Conservation (phyloP, 371 early-diverging fungal genomes). For the Rhizopus stolonifer region DNA sequence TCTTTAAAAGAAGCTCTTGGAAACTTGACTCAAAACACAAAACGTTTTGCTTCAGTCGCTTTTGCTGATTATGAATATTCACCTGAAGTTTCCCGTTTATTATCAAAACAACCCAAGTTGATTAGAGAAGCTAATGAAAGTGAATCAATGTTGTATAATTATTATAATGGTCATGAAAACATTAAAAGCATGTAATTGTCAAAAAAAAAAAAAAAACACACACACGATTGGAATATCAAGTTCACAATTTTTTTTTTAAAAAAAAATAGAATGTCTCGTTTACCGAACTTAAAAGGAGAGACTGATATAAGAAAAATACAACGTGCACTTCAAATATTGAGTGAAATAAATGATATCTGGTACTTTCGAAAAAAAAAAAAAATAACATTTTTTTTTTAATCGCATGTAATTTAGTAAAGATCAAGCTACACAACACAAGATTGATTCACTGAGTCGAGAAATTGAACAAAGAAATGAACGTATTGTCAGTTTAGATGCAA, state of each 20-base stretch:
- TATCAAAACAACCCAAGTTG: background rate
- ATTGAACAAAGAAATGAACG: background rate
- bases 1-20: background rate
- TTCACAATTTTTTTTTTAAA: background rate
- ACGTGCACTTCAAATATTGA: background rate
- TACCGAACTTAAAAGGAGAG: background rate
- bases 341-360: background rate
- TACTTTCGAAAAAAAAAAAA: background rate
- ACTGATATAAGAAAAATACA: background rate
- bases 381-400: background rate
- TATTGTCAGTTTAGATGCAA: background rate
- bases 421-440: background rate
- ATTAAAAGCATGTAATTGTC: background rate
- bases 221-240: background rate
- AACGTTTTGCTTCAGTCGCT: background rate
- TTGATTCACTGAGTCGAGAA: background rate
- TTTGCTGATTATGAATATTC: background rate
- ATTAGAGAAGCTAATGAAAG: background rate
- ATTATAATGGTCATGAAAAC: background rate
- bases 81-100: background rate
- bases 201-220: background rate
- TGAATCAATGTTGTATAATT: background rate
- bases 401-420: too few relatives aligned
- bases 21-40: background rate
- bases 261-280: background rate